These are phyloP conservation scores for Alternaria gaisen DNA, from an alignment of 2,329 filamentous ascomycete species.

Conservation along the genomic window DNA sequence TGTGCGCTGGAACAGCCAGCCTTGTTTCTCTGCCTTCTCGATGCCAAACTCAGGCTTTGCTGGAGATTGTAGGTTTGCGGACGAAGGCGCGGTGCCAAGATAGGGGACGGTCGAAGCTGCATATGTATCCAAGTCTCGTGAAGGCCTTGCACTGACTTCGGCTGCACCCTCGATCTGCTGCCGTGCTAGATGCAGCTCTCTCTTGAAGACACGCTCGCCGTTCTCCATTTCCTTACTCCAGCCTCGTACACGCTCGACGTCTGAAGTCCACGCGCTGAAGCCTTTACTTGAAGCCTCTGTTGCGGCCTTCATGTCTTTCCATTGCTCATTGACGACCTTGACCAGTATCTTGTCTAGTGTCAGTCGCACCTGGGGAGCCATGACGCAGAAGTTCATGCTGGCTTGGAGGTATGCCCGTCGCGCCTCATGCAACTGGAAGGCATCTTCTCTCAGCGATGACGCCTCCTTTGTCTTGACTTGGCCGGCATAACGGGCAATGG, in stretches of 20 bases:
- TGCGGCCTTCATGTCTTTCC: constrained; percentile 81
- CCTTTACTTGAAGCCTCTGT: constrained; percentile 69
- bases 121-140: constrained; percentile 92
- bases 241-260: constrained; percentile 90
- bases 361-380: constrained; percentile 84
- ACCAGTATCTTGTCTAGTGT: constrained; percentile 88
- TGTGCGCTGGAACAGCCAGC: constrained; percentile 87
- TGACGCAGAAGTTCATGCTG: constrained; percentile 90
- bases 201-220: constrained; percentile 82
- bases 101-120: constrained; percentile 89
- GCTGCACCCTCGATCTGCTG: constrained; percentile 83
- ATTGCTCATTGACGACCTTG: constrained; percentile 83
- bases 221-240: constrained; percentile 96
- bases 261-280: constrained; percentile 73
- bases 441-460: constrained; percentile 89
- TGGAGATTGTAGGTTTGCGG: constrained; percentile 55
- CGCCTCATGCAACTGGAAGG: constrained; percentile 93
- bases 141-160: constrained; percentile 76
- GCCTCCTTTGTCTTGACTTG: constrained; percentile 95
- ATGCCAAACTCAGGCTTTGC: constrained; percentile 62
- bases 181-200: constrained; percentile 80
- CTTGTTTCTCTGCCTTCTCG: constrained; percentile 79
- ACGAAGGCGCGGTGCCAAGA: constrained; percentile 73
- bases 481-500: constrained; percentile 80
- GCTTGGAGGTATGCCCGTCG: constrained; percentile 90